Evolutionary conservation across 169 alveolate genomes (phyloP).

Genomic region (Neospora caninum): DNA sequence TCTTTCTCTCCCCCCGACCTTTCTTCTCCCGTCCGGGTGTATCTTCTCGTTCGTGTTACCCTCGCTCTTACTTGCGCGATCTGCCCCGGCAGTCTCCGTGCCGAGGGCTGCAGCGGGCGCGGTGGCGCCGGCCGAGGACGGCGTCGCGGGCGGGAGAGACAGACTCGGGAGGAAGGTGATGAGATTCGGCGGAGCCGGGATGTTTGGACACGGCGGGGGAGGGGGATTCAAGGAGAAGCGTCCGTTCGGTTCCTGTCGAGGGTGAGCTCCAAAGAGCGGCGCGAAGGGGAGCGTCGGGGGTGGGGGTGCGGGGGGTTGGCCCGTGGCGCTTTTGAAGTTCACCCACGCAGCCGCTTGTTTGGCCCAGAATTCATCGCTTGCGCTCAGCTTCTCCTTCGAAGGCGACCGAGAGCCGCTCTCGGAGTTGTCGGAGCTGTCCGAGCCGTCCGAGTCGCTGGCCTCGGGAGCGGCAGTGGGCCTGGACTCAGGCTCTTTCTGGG

Average conservation of each 20-base stretch:
- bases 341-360: conserved; percentile 66
- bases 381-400: conserved; percentile 43
- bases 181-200: neutral
- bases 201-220: neutral
- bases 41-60: too few species aligned
- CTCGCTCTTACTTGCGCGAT: too few species aligned
- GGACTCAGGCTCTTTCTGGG: neutral
- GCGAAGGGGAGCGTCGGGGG: neutral
- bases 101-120: too few species aligned
- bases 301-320: neutral
- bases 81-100: too few species aligned
- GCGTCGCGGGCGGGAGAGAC: too few species aligned
- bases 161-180: neutral
- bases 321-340: conserved; percentile 37
- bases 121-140: too few species aligned
- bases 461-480: neutral
- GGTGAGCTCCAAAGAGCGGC: neutral
- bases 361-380: conserved; percentile 63
- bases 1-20: too few species aligned
- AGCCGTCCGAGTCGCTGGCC: neutral
- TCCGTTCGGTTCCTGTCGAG: neutral
- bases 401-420: conserved; percentile 44
- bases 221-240: neutral
- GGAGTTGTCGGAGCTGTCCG: conserved; percentile 24
- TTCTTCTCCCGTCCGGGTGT: too few species aligned